phyloP scores from a whole-genome alignment of 495 filamentous ascomycete genomes.

The Usnea hakonensis region DNA sequence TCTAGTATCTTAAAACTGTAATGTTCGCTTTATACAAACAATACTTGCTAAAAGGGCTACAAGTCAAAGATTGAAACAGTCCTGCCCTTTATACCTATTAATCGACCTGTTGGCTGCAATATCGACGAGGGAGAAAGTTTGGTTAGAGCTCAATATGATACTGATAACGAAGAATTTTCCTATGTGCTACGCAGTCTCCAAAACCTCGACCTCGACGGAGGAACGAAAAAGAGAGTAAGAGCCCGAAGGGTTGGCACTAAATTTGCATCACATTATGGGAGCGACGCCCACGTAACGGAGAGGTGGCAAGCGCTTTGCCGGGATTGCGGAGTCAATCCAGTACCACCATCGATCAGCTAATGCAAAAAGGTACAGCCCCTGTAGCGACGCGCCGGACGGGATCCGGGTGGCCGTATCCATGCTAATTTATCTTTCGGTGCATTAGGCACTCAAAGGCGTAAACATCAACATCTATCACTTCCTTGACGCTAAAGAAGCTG shows the following conservation, averaged over 20 bases:
- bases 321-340: background rate
- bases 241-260: background rate
- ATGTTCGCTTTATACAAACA: no score
- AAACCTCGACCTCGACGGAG: no score
- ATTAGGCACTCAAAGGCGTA: constrained; percentile 3
- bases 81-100: no score
- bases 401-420: background rate
- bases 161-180: no score
- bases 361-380: background rate
- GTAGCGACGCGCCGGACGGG: background rate
- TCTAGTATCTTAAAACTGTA: no score
- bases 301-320: background rate
- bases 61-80: no score
- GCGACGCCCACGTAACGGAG: background rate
- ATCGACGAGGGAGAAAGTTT: no score
- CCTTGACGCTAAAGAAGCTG: background rate
- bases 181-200: no score
- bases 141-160: no score
- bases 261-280: background rate
- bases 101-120: no score
- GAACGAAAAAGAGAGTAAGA: background rate
- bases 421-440: background rate
- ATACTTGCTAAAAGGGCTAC: no score
- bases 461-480: constrained; percentile 1
- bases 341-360: constrained; percentile 2